Percentiles rank a stretch among this genome's conserved stretches.
phyloP scores from a whole-genome alignment of 371 early-diverging fungal species.

The Haplosporangium sp. region DNA sequence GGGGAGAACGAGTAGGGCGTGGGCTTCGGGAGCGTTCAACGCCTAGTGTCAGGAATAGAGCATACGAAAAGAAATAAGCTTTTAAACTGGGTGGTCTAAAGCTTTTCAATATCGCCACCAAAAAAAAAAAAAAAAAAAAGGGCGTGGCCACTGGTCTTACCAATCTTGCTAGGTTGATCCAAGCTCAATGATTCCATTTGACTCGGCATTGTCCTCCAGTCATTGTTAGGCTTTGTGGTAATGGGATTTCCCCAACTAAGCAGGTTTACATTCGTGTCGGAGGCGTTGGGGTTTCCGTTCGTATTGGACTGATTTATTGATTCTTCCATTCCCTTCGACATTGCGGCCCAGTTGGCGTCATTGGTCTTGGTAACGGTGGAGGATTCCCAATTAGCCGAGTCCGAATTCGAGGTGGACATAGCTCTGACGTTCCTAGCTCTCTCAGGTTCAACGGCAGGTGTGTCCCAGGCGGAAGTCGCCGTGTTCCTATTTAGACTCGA shows the following conservation, averaged over 20 bases:
- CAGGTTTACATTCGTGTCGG: background rate
- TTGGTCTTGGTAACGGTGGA: background rate
- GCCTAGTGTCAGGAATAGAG: background rate
- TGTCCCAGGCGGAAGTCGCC: conserved; percentile 1
- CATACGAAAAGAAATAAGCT: background rate
- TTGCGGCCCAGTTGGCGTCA: background rate
- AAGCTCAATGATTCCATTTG: background rate
- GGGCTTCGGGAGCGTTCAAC: background rate
- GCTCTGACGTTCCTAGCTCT: background rate
- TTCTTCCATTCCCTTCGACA: too few species aligned
- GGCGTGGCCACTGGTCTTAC: background rate
- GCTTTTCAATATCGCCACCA: background rate
- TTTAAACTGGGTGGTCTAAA: background rate
- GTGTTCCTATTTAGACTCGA: too few species aligned
- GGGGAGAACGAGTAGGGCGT: background rate
- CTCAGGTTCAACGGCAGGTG: background rate
- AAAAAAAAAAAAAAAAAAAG: background rate
- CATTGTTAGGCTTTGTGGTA: background rate
- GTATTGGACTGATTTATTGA: too few species aligned
- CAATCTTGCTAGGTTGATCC: background rate
- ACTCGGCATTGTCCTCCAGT: background rate
- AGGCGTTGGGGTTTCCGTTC: background rate
- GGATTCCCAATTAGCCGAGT: background rate
- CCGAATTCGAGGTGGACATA: background rate
- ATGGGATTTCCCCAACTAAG: background rate